These are phyloP conservation scores for Solanum corneliomulleri DNA, from an alignment of 257 asterid genomes.

Conservation along the genomic window DNA sequence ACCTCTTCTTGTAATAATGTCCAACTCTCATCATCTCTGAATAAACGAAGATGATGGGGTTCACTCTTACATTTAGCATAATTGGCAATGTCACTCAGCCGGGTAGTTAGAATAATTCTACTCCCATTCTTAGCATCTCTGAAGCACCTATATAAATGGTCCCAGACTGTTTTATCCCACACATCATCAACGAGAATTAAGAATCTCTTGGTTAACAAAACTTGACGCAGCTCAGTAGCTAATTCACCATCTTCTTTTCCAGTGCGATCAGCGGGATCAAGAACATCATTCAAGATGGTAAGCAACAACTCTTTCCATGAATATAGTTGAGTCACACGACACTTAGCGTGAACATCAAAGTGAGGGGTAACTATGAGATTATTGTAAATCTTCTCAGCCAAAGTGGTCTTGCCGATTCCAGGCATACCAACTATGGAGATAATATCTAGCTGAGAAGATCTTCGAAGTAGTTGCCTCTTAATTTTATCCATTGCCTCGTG, in stretches of 20 bases:
- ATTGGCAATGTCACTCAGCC: background rate
- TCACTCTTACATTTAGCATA: background rate
- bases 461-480: background rate
- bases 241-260: background rate
- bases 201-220: background rate
- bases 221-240: background rate
- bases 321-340: background rate
- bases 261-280: background rate
- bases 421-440: slow-evolving; percentile 7
- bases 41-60: background rate
- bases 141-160: background rate
- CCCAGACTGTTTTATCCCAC: background rate
- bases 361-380: background rate
- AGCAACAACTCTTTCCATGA: background rate
- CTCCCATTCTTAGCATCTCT: background rate
- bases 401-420: background rate
- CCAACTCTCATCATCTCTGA: background rate
- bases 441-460: background rate
- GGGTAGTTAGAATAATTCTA: background rate
- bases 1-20: background rate
- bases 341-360: background rate
- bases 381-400: background rate
- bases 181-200: background rate
- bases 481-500: background rate
- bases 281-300: background rate